phyloP scores from a whole-genome alignment of 2,329 filamentous ascomycete genomes.

The Neofusicoccum cordaticola region DNA sequence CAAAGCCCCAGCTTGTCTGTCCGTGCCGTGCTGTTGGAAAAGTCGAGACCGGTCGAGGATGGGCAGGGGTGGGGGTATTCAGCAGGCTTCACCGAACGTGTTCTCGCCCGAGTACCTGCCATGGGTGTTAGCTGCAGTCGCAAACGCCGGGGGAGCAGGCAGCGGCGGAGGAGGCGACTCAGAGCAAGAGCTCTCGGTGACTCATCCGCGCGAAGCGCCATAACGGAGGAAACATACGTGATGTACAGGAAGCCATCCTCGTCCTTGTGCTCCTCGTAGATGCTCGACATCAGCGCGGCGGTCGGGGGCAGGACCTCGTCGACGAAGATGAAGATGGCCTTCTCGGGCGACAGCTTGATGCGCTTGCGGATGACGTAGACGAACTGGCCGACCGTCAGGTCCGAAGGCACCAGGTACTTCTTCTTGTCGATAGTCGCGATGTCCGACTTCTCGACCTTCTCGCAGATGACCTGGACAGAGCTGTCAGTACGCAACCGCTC shows the following conservation, averaged over 20 bases:
- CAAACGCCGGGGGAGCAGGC: neutral
- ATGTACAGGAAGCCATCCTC: conserved; percentile 94
- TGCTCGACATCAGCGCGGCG: conserved; percentile 96
- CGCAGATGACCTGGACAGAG: conserved; percentile 83
- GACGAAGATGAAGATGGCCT: conserved; percentile 99
- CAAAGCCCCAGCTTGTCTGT: conserved; percentile 1
- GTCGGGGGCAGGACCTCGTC: conserved; percentile 96
- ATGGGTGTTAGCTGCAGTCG: neutral
- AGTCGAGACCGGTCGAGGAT: conserved; percentile 6
- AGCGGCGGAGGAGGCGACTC: neutral
- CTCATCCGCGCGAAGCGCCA: neutral
- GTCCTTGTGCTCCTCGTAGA: conserved; percentile 98
- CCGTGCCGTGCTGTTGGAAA: conserved; percentile 4
- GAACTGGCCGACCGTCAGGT: conserved; percentile 98
- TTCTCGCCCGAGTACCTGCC: conserved; percentile 92
- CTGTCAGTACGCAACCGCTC: conserved; percentile 12
- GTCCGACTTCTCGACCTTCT: conserved; percentile 99
- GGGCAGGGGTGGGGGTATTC: conserved; percentile 6
- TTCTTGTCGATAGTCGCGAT: conserved; percentile 99
- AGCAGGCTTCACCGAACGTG: conserved; percentile 68
- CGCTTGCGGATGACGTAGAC: conserved; percentile 99
- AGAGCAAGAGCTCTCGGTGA: neutral
- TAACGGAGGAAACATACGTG: conserved; percentile 58
- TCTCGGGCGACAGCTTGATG: conserved; percentile 99
- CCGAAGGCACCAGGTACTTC: conserved; percentile 97